phyloP scores from a whole-genome alignment of 2,329 filamentous ascomycete species.

The Aspergillus candidus region DNA sequence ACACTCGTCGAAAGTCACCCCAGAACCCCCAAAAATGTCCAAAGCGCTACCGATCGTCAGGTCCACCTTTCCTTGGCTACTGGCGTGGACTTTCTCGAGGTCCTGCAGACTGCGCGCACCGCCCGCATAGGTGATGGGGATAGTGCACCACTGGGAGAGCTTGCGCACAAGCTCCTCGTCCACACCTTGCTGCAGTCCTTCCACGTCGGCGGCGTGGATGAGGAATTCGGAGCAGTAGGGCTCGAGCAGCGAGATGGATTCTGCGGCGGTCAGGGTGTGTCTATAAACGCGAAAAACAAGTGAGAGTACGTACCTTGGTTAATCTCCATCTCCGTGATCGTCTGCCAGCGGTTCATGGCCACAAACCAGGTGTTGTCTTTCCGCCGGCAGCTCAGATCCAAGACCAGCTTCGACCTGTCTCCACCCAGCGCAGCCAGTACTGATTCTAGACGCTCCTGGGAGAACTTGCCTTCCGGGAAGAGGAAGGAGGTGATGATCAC shows the following conservation, averaged over 20 bases:
- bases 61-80: conserved; percentile 79
- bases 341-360: conserved; percentile 99
- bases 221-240: conserved; percentile 95
- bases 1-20: conserved; percentile 83
- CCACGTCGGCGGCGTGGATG: conserved; percentile 94
- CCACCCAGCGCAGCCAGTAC: conserved; percentile 67
- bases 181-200: conserved; percentile 85
- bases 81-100: conserved; percentile 68
- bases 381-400: conserved; percentile 86
- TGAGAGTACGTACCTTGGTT: conserved; percentile 58
- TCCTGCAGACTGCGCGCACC: conserved; percentile 81
- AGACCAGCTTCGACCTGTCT: conserved; percentile 76
- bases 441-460: conserved; percentile 65
- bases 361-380: conserved; percentile 79
- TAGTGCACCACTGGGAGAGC: conserved; percentile 77
- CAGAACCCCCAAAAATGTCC: conserved; percentile 87
- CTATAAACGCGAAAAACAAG: background rate
- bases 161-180: conserved; percentile 75
- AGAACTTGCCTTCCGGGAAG: conserved; percentile 79
- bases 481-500: conserved; percentile 96
- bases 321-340: conserved; percentile 91
- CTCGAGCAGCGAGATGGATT: conserved; percentile 72
- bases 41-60: conserved; percentile 93
- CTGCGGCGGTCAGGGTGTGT: conserved; percentile 41
- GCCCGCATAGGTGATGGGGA: conserved; percentile 93